Evolutionary conservation across 768 basidiomycete species (phyloP).

Genomic region (Cubamyces lactineus): DNA sequence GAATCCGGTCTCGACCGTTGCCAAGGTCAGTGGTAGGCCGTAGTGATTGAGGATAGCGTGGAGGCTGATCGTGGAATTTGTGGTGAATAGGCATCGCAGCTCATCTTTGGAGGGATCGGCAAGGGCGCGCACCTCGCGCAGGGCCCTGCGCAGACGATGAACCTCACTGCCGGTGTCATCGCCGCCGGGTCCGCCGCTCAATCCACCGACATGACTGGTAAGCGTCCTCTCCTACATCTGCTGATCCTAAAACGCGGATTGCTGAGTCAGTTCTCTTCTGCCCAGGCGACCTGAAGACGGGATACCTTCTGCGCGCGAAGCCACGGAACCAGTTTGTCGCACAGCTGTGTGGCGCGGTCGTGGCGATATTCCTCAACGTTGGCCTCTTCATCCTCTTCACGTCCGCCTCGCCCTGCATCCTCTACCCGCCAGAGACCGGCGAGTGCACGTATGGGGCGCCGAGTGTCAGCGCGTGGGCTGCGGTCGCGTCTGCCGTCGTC

Average conservation of each 20-base stretch:
- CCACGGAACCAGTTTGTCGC: constrained; percentile 66
- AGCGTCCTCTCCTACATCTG: no score
- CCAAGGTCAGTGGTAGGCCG: constrained; percentile 35
- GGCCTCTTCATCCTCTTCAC: constrained; percentile 67
- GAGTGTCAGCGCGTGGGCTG: constrained; percentile 58
- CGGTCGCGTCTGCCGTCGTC: constrained; percentile 27
- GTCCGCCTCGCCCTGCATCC: constrained; percentile 63
- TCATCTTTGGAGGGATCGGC: constrained; percentile 64
- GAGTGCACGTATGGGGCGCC: constrained; percentile 60
- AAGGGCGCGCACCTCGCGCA: constrained; percentile 46
- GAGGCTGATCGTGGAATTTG: no score
- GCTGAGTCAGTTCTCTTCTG: no score
- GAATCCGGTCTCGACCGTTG: constrained; percentile 63
- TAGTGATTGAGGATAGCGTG: no score
- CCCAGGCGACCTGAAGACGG: no score
- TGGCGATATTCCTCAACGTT: constrained; percentile 60
- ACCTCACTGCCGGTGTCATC: constrained; percentile 56
- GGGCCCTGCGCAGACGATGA: constrained; percentile 47
- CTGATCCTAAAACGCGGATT: no score
- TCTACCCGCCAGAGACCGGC: constrained; percentile 33
- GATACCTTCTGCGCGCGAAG: constrained; percentile 66
- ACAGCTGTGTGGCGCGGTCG: constrained; percentile 58
- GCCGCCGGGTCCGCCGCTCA: constrained; percentile 60
- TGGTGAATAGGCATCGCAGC: constrained; percentile 49
- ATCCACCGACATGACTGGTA: constrained; percentile 63